Conservation (phyloP, 2,329 filamentous ascomycete genomes). For the Catunica adiposa region DNA sequence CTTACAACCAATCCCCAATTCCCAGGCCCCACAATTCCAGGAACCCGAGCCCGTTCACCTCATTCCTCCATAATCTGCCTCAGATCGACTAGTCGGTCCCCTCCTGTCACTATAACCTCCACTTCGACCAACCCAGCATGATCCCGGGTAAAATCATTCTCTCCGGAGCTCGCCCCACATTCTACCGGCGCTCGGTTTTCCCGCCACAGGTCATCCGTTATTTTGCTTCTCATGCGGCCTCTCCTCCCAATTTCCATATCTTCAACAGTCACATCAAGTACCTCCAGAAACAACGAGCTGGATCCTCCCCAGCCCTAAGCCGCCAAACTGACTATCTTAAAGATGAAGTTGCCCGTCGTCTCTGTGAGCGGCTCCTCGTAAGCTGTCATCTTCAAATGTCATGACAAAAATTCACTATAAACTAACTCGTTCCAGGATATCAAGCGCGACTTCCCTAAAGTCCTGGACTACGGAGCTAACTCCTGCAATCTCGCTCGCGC, state of each 20-base stretch:
- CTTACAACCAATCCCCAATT: not conserved
- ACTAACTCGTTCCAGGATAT: constrained; percentile 53
- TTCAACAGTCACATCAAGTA: constrained; percentile 83
- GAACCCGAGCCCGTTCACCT: not conserved
- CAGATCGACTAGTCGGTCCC: not conserved
- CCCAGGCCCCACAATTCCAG: not conserved
- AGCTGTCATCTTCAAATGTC: constrained; percentile 9
- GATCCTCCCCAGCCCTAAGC: constrained; percentile 49
- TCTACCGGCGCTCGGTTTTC: not conserved
- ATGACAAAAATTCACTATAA: not conserved
- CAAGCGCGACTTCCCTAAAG: constrained; percentile 67
- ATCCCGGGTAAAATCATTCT: no score
- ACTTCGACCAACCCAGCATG: not conserved
- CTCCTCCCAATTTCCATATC: constrained; percentile 49
- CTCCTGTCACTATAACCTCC: not conserved
- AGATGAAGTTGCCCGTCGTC: constrained; percentile 71
- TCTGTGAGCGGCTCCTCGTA: constrained; percentile 75
- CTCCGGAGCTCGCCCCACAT: not conserved
- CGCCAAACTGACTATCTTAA: constrained; percentile 81
- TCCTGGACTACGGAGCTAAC: constrained; percentile 87
- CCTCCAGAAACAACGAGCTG: constrained; percentile 79
- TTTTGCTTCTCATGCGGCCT: constrained; percentile 4
- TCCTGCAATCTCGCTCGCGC: constrained; percentile 85
- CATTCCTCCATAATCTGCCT: not conserved
- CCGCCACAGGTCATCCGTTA: not conserved